Evolutionary conservation across 257 asterid species (phyloP).

Genomic region (Marsdenia floribunda): DNA sequence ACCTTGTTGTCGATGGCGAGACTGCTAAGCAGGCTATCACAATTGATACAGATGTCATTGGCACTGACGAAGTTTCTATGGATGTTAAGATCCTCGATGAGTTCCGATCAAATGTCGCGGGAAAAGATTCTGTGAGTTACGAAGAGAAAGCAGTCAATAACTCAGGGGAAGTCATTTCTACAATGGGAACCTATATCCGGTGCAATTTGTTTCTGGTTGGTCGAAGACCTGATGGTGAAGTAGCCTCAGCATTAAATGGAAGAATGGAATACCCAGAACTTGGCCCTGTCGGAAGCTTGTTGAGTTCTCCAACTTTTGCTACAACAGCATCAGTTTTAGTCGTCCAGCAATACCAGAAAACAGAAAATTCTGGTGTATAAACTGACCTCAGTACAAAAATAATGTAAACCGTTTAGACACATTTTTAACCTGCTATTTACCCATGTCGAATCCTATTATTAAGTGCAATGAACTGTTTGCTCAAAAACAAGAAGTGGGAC

Average conservation of each 20-base stretch:
- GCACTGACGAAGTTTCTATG: not conserved
- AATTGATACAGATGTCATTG: conserved; percentile 16
- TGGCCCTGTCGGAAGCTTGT: conserved; percentile 37
- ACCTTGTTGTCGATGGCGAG: conserved; percentile 24
- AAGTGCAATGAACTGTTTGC: not conserved
- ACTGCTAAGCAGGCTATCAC: conserved; percentile 17
- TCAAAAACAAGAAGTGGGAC: not conserved
- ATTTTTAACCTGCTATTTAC: not conserved
- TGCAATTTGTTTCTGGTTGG: conserved; percentile 47
- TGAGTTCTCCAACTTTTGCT: conserved; percentile 26
- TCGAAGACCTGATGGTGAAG: conserved; percentile 33
- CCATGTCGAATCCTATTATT: too few species aligned
- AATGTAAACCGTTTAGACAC: not conserved
- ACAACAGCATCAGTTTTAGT: conserved; percentile 50
- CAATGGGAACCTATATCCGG: conserved; percentile 19
- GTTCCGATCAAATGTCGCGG: conserved; percentile 7
- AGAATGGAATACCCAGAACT: conserved; percentile 38
- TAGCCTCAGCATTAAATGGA: conserved; percentile 20
- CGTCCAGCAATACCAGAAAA: conserved; percentile 31
- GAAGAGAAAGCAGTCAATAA: conserved; percentile 21
- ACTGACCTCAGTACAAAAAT: not conserved
- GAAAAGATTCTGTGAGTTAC: conserved; percentile 22
- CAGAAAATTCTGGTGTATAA: not conserved
- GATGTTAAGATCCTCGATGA: conserved; percentile 31
- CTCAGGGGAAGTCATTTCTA: conserved; percentile 17